phyloP scores from a whole-genome alignment of 495 filamentous ascomycete species.

The Penicillium ucsense region DNA sequence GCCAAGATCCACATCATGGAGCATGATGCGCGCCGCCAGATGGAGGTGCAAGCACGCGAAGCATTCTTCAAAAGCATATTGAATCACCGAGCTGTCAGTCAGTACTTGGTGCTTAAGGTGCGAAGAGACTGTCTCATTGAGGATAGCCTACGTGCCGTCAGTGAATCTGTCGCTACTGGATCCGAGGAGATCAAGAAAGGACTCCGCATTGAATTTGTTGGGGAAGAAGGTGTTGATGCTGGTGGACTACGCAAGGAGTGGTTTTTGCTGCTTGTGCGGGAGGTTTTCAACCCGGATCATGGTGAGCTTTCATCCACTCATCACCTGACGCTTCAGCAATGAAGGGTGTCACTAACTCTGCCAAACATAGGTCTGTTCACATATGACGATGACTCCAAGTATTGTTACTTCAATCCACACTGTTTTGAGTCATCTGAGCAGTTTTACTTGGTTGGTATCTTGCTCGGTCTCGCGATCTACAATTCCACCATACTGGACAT shows the following conservation, averaged over 20 bases:
- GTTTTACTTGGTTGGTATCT: constrained; percentile 81
- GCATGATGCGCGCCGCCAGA: constrained; percentile 82
- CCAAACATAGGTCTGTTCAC: constrained; percentile 61
- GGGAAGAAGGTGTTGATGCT: constrained; percentile 88
- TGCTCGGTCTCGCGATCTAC: constrained; percentile 89
- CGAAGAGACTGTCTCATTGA: constrained; percentile 85
- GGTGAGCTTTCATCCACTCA: constrained; percentile 43
- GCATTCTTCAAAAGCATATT: constrained; percentile 88
- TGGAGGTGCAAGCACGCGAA: constrained; percentile 82
- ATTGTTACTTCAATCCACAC: constrained; percentile 92
- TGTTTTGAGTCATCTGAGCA: constrained; percentile 91
- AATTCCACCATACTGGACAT: constrained; percentile 94
- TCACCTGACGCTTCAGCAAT: too few relatives aligned
- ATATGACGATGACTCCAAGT: constrained; percentile 90
- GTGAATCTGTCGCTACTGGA: constrained; percentile 74
- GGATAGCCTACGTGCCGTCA: constrained; percentile 77
- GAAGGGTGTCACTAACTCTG: constrained; percentile 7
- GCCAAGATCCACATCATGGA: constrained; percentile 91
- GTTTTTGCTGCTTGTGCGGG: constrained; percentile 85
- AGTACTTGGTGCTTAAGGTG: constrained; percentile 71
- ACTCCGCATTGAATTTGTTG: constrained; percentile 74
- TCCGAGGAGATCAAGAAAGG: constrained; percentile 91
- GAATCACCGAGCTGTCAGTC: constrained; percentile 60
- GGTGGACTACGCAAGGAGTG: constrained; percentile 91
- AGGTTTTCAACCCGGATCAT: constrained; percentile 86